Evolutionary conservation across 208 protist genomes (phyloP), one percentile per base, ranked within the genome.

Genomic region (Novymonas esmeraldas): DNA sequence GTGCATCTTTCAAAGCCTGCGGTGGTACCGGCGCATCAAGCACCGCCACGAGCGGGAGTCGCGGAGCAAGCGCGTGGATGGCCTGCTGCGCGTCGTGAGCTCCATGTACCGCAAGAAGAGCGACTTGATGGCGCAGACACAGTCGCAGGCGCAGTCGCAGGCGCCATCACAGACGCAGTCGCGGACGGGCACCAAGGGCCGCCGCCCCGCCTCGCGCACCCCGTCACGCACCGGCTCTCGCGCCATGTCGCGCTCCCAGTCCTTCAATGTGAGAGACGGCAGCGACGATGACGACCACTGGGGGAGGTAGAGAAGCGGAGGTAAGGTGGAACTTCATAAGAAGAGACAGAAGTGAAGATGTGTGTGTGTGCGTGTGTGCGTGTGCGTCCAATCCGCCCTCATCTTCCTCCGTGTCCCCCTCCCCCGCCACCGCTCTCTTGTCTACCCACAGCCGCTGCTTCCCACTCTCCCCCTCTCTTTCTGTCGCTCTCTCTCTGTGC

Each of bases 11-110:
- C 71, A 73, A 18, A 28, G 46, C 18, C 24, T 71, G 10, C 75
- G 75, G 6, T 80, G 68, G 67, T 50, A 14, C 33, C 55, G 34
- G 13, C 70, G 70, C 45, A 45, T 64, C 2, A 14, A 63, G 41
- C 61, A 70, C 62, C 62, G 62, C 24, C 61, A 60, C 24, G 41
- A 57, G 45, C 70, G 62, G 1, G 62, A 59, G 41, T 34, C 45
- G 48, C 42, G 39, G 0, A 18, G 45, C 10, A 70, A 69, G 46
- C 62, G 54, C 5, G 36, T 48, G 7, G 18, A 45, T 20, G 48
- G 31, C 10, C 44, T 70, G 61, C 5, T 55, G 6, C 55, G 49
- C 5, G n/a, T 64, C 18, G 38, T 63, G 13, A 76, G 62, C 29
- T 60, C 62, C 0, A 42, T 38, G 6, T 34, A 38, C 20, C 45